Evolutionary conservation across 768 basidiomycete species (phyloP).

Genomic region (Symmetrospora coprosmae): DNA sequence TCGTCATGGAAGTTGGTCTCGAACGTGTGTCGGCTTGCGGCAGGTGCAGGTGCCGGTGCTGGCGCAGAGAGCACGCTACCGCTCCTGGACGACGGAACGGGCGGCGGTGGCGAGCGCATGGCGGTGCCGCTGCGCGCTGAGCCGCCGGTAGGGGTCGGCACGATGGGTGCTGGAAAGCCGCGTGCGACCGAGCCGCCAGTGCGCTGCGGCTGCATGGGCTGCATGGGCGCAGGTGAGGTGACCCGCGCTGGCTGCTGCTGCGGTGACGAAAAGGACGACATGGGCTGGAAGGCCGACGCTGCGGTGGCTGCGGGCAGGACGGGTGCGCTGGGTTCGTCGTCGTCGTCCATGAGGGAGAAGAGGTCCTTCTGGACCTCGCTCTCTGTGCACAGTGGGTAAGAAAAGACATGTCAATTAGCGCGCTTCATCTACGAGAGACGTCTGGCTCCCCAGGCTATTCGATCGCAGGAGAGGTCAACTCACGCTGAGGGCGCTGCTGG

Average conservation of each 20-base stretch:
- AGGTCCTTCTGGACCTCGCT: constrained; percentile 26
- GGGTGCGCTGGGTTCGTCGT: constrained; percentile 41
- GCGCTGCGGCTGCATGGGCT: constrained; percentile 2
- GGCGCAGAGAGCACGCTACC: background rate
- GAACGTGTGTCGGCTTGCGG: background rate
- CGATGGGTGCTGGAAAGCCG: constrained; percentile 23
- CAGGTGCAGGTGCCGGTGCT: constrained; percentile 8
- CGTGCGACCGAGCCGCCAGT: constrained; percentile 10
- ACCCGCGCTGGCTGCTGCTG: background rate
- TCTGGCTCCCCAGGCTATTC: background rate
- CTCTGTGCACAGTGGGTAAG: no score
- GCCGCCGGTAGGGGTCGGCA: constrained; percentile 16
- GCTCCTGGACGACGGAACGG: background rate
- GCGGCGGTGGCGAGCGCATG: constrained; percentile 1
- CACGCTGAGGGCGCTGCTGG: constrained; percentile 39
- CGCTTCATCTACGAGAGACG: background rate
- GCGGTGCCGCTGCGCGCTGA: background rate
- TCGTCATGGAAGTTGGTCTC: background rate
- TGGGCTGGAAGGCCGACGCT: background rate
- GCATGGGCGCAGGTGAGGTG: constrained; percentile 4
- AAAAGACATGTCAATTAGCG: background rate
- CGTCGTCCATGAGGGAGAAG: constrained; percentile 47
- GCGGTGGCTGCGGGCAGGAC: constrained; percentile 8
- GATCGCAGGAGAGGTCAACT: background rate
- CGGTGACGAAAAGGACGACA: background rate